These are phyloP conservation scores for Tylopilus felleus DNA, from an alignment of 768 basidiomycete species.

Conservation along the genomic window DNA sequence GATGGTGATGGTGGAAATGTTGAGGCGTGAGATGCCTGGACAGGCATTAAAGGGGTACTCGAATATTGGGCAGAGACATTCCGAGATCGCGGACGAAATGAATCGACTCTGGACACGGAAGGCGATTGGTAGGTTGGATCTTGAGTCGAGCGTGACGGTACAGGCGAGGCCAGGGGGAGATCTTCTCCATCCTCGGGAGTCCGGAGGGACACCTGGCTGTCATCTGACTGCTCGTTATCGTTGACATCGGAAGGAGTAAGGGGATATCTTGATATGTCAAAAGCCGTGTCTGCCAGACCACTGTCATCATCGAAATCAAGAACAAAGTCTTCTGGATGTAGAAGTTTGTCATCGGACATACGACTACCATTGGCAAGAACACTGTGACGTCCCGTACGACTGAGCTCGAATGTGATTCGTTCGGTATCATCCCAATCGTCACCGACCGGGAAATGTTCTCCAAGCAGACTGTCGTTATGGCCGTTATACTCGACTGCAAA, in stretches of 20 bases:
- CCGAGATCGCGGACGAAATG: slow-evolving; percentile 29
- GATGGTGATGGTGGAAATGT: slow-evolving; percentile 5
- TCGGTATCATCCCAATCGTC: slow-evolving; percentile 26
- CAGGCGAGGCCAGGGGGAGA: slow-evolving; percentile 7
- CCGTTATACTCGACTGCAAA: slow-evolving; percentile 24
- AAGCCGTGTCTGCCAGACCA: slow-evolving; percentile 11
- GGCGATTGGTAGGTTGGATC: neutral
- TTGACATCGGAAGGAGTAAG: slow-evolving; percentile 24
- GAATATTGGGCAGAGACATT: slow-evolving; percentile 5
- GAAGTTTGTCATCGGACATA: slow-evolving; percentile 1
- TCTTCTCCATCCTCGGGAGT: slow-evolving; percentile 27
- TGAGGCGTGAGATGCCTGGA: neutral
- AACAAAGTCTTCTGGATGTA: slow-evolving; percentile 9
- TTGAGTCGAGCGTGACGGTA: neutral
- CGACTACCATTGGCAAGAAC: too few species aligned
- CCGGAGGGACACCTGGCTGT: slow-evolving; percentile 21
- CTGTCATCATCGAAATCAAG: slow-evolving; percentile 4
- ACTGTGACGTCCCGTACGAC: neutral
- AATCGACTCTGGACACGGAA: slow-evolving; percentile 22
- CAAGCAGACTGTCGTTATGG: slow-evolving; percentile 25
- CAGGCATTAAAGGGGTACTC: neutral
- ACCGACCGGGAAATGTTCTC: slow-evolving; percentile 20
- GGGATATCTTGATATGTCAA: slow-evolving; percentile 21
- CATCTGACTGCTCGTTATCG: slow-evolving; percentile 30
- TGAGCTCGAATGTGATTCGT: slow-evolving; percentile 20